These are phyloP conservation scores for Ochetophila trinervis DNA, from an alignment of 306 rosid genomes.

Conservation along the genomic window DNA sequence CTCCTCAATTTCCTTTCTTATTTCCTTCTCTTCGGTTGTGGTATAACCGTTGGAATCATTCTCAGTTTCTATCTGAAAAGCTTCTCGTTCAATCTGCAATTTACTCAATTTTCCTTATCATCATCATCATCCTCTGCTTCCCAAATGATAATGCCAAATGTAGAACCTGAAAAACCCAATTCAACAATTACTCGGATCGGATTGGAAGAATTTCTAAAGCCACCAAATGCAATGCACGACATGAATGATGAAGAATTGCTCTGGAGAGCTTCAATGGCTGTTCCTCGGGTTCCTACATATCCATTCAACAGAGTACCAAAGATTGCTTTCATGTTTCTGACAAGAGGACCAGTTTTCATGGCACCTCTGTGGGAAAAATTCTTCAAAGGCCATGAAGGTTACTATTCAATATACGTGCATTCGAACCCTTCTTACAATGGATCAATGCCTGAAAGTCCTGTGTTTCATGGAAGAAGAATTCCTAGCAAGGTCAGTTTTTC, in stretches of 20 bases:
- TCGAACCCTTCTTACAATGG: slow-evolving; percentile 71
- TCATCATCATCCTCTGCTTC: slow-evolving; percentile 15
- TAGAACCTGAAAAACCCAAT: slow-evolving; percentile 5
- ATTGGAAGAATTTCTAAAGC: slow-evolving; percentile 46
- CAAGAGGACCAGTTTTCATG: slow-evolving; percentile 62
- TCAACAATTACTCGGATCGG: slow-evolving; percentile 28
- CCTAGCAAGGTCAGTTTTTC: slow-evolving; percentile 71
- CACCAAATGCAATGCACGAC: slow-evolving; percentile 48
- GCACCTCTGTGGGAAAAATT: slow-evolving; percentile 85
- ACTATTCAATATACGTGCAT: slow-evolving; percentile 75
- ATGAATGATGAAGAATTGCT: slow-evolving; percentile 69
- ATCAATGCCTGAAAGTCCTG: slow-evolving; percentile 49
- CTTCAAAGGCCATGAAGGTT: slow-evolving; percentile 67
- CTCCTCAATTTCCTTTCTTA: slow-evolving; percentile 36
- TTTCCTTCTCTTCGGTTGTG: slow-evolving; percentile 48
- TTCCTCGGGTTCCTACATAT: slow-evolving; percentile 37
- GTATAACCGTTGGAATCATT: slow-evolving; percentile 55
- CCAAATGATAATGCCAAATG: slow-evolving; percentile 1
- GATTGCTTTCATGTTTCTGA: slow-evolving; percentile 85
- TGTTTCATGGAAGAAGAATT: slow-evolving; percentile 59
- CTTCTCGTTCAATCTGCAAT: slow-evolving; percentile 49
- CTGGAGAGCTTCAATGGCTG: slow-evolving; percentile 78
- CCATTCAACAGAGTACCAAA: slow-evolving; percentile 64
- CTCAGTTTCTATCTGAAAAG: slow-evolving; percentile 37
- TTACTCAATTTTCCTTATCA: slow-evolving; percentile 50